Base-by-base conservation (phyloP, 1,284 basidiomycete species). In the Singerocomus rubriflavus region DNA sequence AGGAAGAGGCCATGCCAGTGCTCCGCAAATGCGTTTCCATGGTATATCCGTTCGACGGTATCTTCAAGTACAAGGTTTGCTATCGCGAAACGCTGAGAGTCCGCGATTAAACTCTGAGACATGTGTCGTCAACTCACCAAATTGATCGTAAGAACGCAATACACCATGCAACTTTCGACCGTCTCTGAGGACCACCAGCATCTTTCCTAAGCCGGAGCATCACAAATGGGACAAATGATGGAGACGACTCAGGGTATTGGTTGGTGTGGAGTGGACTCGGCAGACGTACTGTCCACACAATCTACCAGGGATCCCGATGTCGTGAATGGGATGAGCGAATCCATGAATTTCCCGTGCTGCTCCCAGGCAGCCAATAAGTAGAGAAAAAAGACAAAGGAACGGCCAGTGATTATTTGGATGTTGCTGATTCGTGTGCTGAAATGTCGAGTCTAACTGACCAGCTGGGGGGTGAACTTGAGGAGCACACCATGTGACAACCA, bases 271-370 rank as follows among this genome's bases (percentile, higher is more conserved):
- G 74, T 73, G 77, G 77, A 78, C 75, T 75, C 71, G 74, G 75
- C 70, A 80, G 75, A 93, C 93, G 85, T 85, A 98, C 94, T 96
- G 84, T 98, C 94, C 75, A 98, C 95, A 71, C 92, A 93, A 80
- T 97, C 94, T 71, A 97, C 90, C 56, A 98, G 82, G 58, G 93
- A 93, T 62, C 94, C 94, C 44, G 93, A 96, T 17, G 94, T 98
- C 57, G 94, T 98, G 73, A 97, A 98, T 46, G 93, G 93, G 64
- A 96, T 95, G 61, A 96, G 75, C 50, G 92, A 93, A 75, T 96
- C 93, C 92, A 96, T 95, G 53, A 54, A 60, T 54, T 29, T 57
- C 52, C 47, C 42, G 54, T 56, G 64, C 67, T 68, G 64, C 64
- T 67, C 61, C 64, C 63, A 64, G 65, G 67, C 64, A 66, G 67